Evolutionary conservation across 1,139 yeast genomes (phyloP).

Genomic region (Yarrowia galli): DNA sequence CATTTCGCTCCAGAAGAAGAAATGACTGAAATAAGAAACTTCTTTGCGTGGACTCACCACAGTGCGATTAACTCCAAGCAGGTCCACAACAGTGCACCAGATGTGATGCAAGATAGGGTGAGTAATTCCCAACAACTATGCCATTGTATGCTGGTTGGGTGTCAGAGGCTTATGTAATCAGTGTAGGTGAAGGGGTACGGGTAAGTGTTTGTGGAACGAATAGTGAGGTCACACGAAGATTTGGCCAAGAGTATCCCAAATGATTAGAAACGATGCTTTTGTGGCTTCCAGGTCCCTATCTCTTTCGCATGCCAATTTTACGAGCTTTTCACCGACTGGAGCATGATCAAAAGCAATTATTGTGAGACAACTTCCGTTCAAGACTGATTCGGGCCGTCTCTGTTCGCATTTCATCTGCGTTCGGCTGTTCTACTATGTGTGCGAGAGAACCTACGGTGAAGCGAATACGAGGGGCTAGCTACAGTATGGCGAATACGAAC

Average conservation of each 20-base stretch:
- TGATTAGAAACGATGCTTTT: background rate
- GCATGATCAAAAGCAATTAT: background rate
- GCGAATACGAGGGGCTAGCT: background rate
- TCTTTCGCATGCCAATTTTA: background rate
- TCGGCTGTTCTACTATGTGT: no score
- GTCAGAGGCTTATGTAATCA: background rate
- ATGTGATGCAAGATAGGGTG: conserved; percentile 19
- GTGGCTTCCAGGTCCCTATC: background rate
- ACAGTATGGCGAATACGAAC: background rate
- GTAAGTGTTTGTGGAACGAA: no score
- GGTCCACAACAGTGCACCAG: conserved; percentile 19
- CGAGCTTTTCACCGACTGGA: background rate
- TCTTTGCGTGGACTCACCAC: background rate
- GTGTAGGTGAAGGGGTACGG: no score
- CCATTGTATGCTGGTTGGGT: background rate
- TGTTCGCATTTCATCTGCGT: background rate
- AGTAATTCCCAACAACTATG: background rate
- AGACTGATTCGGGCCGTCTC: background rate
- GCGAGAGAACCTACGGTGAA: no score
- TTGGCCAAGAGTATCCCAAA: no score
- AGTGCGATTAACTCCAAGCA: conserved; percentile 28
- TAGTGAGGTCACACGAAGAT: no score
- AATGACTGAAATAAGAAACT: conserved; percentile 15
- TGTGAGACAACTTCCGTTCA: background rate
- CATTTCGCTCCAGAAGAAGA: background rate